phyloP scores from a whole-genome alignment of 139 green algal genomes.

The Auxenochlorella pyrenoidosa region DNA sequence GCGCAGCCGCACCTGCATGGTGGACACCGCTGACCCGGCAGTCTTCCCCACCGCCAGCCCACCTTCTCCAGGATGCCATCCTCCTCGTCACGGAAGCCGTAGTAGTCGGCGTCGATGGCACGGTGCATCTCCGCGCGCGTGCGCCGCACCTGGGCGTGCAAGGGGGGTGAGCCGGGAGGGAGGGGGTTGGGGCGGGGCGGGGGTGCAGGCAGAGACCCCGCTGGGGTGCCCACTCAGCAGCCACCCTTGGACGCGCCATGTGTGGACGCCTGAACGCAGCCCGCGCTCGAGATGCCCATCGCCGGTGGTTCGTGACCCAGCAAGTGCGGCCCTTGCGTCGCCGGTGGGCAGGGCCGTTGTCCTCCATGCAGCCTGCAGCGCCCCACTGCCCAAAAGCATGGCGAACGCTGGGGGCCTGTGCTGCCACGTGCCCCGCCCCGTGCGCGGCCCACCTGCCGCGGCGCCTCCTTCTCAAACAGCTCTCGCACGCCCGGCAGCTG shows the following conservation, averaged over 20 bases:
- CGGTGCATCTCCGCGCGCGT: constrained; percentile 90
- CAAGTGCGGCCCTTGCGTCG: too few relatives aligned
- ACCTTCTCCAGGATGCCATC: constrained; percentile 84
- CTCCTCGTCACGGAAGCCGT: constrained; percentile 97
- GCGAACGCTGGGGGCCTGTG: too few relatives aligned
- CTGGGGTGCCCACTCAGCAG: too few relatives aligned
- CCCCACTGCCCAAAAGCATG: too few relatives aligned
- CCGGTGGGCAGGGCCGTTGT: too few relatives aligned
- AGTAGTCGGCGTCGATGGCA: constrained; percentile 96
- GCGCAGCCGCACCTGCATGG: too few relatives aligned
- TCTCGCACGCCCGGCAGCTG: constrained; percentile 97
- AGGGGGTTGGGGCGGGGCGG: too few relatives aligned
- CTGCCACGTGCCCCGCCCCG: neutral
- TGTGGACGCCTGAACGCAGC: neutral
- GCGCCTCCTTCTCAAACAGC: constrained; percentile 95
- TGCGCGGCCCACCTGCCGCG: constrained; percentile 52
- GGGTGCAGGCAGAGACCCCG: too few relatives aligned
- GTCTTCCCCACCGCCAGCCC: neutral
- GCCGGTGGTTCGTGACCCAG: neutral
- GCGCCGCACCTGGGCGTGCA: constrained; percentile 45
- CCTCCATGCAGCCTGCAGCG: neutral
- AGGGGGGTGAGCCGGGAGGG: too few relatives aligned
- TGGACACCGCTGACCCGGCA: too few relatives aligned
- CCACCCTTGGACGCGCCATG: too few relatives aligned
- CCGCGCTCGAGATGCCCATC: neutral